Evolutionary conservation across 2,329 filamentous ascomycete genomes (phyloP).

Genomic region (Exophiala aquamarina): DNA sequence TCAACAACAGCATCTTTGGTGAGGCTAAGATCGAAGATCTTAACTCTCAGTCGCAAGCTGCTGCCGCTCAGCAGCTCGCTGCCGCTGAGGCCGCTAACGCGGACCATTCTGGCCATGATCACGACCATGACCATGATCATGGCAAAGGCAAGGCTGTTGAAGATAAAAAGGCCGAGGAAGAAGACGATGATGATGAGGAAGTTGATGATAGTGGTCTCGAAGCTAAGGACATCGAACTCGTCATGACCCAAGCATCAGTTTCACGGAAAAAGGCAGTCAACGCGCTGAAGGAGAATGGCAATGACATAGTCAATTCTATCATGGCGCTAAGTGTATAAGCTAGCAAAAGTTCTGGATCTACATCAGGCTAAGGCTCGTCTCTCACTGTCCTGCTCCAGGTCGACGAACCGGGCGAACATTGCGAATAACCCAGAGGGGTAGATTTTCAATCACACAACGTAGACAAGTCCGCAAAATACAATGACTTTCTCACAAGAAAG

Average conservation of each 20-base stretch:
- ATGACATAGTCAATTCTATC: constrained; percentile 99
- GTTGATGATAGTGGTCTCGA: constrained; percentile 92
- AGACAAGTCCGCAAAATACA: not conserved
- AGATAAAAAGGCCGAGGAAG: constrained; percentile 67
- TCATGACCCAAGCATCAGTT: constrained; percentile 96
- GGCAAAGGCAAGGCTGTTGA: constrained; percentile 66
- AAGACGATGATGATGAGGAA: constrained; percentile 93
- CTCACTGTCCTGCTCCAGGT: too few species aligned
- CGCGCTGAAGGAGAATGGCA: constrained; percentile 94
- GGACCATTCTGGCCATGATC: constrained; percentile 60
- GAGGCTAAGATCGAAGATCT: constrained; percentile 99
- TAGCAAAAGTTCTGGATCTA: constrained; percentile 16
- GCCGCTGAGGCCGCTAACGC: constrained; percentile 62
- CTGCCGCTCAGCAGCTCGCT: constrained; percentile 92
- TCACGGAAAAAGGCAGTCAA: constrained; percentile 99
- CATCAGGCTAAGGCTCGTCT: too few species aligned
- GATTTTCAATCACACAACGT: too few species aligned
- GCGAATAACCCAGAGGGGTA: too few species aligned
- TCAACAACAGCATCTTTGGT: constrained; percentile 78
- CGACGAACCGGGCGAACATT: too few species aligned
- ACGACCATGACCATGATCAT: constrained; percentile 57
- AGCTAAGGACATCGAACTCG: constrained; percentile 98
- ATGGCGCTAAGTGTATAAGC: constrained; percentile 86
- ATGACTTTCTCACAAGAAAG: not conserved
- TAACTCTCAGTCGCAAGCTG: constrained; percentile 96